Evolutionary conservation across 1,284 basidiomycete species (phyloP).

Genomic region (Ceratobasidium sp.): DNA sequence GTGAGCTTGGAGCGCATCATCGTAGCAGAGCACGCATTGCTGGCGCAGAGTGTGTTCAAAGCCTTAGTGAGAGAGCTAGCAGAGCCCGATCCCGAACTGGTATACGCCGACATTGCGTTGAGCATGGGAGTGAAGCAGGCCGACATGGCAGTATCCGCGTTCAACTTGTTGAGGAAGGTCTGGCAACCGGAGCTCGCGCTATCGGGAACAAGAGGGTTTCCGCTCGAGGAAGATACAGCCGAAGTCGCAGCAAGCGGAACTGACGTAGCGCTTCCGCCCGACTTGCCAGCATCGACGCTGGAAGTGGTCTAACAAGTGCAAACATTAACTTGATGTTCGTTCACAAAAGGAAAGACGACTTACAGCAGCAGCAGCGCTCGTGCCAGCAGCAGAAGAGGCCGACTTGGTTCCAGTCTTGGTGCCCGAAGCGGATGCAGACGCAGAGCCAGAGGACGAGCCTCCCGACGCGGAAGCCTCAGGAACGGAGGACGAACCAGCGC

Average conservation of each 20-base stretch:
- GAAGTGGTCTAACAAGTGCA: background rate
- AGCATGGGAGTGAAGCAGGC: conserved; percentile 77
- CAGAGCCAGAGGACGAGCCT: background rate
- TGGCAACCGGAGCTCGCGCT: conserved; percentile 72
- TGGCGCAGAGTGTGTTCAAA: conserved; percentile 72
- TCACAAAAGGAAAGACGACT: background rate
- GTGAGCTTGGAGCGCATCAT: conserved; percentile 73
- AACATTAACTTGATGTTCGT: conserved; percentile 5
- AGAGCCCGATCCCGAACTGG: conserved; percentile 61
- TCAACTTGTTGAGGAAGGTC: conserved; percentile 72
- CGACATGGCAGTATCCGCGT: conserved; percentile 70
- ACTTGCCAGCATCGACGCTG: background rate
- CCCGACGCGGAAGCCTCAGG: background rate
- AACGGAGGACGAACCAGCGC: background rate
- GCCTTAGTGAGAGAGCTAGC: conserved; percentile 65
- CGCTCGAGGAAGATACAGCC: background rate
- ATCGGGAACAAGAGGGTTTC: conserved; percentile 71
- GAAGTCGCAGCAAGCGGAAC: no score
- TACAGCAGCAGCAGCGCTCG: conserved; percentile 19
- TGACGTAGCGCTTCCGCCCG: background rate
- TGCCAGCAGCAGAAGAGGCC: conserved; percentile 12
- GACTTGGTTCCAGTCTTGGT: conserved; percentile 18
- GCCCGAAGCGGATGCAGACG: conserved; percentile 7
- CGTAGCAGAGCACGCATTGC: conserved; percentile 68
- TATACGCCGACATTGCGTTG: conserved; percentile 71